These are phyloP conservation scores for Lojkania enalia DNA, from an alignment of 2,329 filamentous ascomycete genomes.

Conservation along the genomic window DNA sequence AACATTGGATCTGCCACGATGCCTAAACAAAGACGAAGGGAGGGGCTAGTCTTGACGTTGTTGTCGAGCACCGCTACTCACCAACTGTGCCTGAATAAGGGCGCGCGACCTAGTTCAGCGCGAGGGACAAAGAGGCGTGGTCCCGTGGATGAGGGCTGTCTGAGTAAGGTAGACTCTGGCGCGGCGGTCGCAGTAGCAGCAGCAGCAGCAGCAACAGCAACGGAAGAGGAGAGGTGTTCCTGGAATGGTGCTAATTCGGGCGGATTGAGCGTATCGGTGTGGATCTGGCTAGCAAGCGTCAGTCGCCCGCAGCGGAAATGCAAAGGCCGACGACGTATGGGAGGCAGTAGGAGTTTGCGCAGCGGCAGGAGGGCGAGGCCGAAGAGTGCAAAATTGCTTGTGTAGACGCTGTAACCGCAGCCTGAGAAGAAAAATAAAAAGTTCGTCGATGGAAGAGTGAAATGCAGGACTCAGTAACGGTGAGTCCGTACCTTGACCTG, in stretches of 20 bases:
- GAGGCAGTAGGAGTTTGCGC: background rate
- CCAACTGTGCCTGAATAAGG: conserved; percentile 25
- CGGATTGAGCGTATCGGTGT: conserved; percentile 2
- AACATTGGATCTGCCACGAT: conserved; percentile 35
- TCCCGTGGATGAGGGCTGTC: conserved; percentile 7
- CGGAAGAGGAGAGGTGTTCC: conserved; percentile 2
- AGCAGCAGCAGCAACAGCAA: conserved; percentile 7
- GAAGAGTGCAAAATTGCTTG: no score
- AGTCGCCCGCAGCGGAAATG: conserved; percentile 1
- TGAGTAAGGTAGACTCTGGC: background rate
- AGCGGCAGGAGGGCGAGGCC: background rate
- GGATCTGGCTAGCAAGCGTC: conserved; percentile 4
- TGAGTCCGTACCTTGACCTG: conserved; percentile 22
- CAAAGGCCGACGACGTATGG: conserved; percentile 1
- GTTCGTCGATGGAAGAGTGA: background rate
- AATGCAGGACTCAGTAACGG: conserved; percentile 17
- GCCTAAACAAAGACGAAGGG: conserved; percentile 40
- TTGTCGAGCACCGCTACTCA: conserved; percentile 29
- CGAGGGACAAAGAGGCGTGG: conserved; percentile 23
- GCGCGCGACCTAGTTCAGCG: conserved; percentile 13
- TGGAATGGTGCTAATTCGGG: conserved; percentile 25
- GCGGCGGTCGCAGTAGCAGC: background rate
- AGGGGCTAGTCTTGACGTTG: conserved; percentile 22
- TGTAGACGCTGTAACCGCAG: no score
- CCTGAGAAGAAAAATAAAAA: conserved; percentile 6